Evolutionary conservation across 2,329 filamentous ascomycete genomes (phyloP), one percentile per base, ranked within the genome.

Genomic region (Trichoderma guizhouense): DNA sequence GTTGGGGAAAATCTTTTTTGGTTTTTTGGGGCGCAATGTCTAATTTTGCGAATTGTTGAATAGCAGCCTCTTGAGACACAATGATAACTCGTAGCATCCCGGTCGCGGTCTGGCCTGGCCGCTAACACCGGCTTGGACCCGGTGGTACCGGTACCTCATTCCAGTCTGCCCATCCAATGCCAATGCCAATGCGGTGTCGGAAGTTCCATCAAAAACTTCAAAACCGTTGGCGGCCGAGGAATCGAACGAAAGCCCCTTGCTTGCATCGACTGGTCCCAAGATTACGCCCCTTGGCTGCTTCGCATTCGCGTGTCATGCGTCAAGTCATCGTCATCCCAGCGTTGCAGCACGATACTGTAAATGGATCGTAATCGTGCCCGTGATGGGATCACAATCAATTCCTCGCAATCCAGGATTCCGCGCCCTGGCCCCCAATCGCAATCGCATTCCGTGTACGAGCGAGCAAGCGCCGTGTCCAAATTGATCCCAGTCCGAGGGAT

Each of bases 31-130:
- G 60, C 34, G 47, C 60, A 58, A 60, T 71, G 67, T 60, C 55
- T 39, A 64, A 51, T 43, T 71, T 71, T 72, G 64, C 60, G 69
- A 72, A 63, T 69, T 74, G 73, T 74, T 74, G 73, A 74, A 74
- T 74, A 32, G 72, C 55, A 53, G 51, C 58, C 32, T 58, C 51
- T 21, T 62, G 62, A 69, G 64, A 69, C 64, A 39, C 67, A 69
- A 68, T 58, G 26, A 71, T 71, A 47, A 39, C 36, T 39, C 36
- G 39, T 43, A n/a, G 24, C 43, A 57, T 61, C 73, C 72, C 36
- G 61, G 73, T 73, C 69, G 26, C 64, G 60, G 63, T 62, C 63
- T 61, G 39, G 62, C 67, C 43, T 63, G 24, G 64, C 60, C 43
- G 21, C 60, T 64, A 63, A 26, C 32, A 32, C 28, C 66, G 71